Evolutionary conservation across 306 rosid species (phyloP).

Genomic region (Trifolium dubium): DNA sequence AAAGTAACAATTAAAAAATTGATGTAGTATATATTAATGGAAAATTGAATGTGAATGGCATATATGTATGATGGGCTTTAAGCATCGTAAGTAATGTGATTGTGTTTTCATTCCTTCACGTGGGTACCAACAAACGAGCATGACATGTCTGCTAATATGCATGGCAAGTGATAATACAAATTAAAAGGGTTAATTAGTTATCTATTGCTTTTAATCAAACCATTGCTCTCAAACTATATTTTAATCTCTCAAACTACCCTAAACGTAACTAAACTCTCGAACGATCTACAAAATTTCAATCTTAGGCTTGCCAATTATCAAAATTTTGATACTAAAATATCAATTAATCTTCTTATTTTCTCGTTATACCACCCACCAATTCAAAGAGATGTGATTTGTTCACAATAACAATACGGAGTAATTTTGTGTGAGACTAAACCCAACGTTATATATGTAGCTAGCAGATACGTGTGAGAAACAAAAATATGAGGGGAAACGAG

Average conservation of each 20-base stretch:
- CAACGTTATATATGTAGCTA: not conserved
- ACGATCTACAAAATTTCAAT: too few relatives aligned
- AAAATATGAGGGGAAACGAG: slow-evolving; percentile 36
- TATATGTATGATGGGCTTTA: slow-evolving; percentile 50
- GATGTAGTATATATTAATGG: not conserved
- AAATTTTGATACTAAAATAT: too few relatives aligned
- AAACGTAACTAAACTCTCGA: too few relatives aligned
- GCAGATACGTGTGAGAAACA: not conserved
- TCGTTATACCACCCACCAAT: too few relatives aligned
- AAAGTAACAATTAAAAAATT: too few relatives aligned
- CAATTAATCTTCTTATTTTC: too few relatives aligned
- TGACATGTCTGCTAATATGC: not conserved
- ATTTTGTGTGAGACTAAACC: not conserved
- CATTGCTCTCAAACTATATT: too few relatives aligned
- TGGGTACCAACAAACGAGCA: slow-evolving; percentile 42
- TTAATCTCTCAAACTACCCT: too few relatives aligned
- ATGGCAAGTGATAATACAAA: not conserved
- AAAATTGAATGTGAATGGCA: slow-evolving; percentile 43
- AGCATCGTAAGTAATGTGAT: too few relatives aligned
- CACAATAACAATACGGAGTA: not conserved
- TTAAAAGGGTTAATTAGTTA: not conserved
- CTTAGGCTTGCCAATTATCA: too few relatives aligned
- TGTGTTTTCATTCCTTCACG: slow-evolving; percentile 42
- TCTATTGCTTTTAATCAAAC: not conserved
- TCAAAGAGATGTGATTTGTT: too few relatives aligned